Evolutionary conservation across 768 basidiomycete genomes (phyloP).

Genomic region (Tylopilus rubrobrunneus): DNA sequence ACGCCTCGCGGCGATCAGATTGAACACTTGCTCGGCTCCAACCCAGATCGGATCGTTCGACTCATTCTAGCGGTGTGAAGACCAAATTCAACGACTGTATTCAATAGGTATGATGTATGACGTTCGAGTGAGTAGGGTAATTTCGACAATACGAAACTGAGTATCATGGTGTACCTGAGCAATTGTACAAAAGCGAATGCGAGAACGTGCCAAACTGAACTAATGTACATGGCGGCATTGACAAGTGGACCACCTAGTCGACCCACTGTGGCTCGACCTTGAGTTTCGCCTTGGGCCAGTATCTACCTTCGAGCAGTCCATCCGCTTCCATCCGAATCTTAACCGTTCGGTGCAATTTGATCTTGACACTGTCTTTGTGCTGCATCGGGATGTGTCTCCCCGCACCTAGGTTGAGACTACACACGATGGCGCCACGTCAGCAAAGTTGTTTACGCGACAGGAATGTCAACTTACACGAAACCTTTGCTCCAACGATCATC

Average conservation of each 20-base stretch:
- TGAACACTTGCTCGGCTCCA: too few species aligned
- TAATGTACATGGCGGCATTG: too few species aligned
- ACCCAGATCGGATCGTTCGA: too few species aligned
- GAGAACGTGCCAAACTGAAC: not conserved
- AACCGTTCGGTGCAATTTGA: slow-evolving; percentile 49
- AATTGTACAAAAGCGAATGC: not conserved
- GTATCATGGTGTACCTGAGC: not conserved
- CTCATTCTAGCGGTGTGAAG: too few species aligned
- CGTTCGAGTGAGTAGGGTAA: too few species aligned
- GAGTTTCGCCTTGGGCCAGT: slow-evolving; percentile 40
- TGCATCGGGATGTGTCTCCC: slow-evolving; percentile 43
- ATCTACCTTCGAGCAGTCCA: slow-evolving; percentile 30
- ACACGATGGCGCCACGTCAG: not conserved
- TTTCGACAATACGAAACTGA: too few species aligned
- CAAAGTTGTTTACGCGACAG: not conserved
- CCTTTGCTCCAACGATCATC: slow-evolving; percentile 13
- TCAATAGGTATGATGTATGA: too few species aligned
- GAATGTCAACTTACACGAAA: slow-evolving; percentile 15
- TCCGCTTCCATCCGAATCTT: slow-evolving; percentile 50
- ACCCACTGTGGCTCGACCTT: slow-evolving; percentile 39
- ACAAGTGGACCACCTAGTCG: slow-evolving; percentile 24
- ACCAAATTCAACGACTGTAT: too few species aligned
- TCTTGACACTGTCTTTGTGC: slow-evolving; percentile 30
- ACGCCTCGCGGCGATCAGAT: too few species aligned
- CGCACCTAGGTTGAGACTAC: slow-evolving; percentile 37